Conservation (phyloP, 345 rosid species). For the Sisymbrium irio region DNA sequence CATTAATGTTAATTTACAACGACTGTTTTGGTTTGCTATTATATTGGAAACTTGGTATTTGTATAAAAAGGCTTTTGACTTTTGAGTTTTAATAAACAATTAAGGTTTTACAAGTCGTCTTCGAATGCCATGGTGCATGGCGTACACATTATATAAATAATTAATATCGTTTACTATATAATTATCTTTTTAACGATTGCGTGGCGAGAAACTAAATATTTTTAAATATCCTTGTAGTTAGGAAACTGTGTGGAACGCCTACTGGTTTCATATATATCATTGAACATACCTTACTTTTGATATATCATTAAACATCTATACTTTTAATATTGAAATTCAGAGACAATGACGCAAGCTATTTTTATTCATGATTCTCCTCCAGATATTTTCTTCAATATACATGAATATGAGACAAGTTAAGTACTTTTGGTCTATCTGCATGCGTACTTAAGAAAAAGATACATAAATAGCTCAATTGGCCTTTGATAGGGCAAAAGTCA, state of each 20-base stretch:
- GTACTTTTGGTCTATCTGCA: neutral
- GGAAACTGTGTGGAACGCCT: neutral
- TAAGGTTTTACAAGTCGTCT: neutral
- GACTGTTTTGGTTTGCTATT: neutral
- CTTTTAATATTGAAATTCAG: too few species aligned
- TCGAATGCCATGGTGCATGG: slow-evolving; percentile 1
- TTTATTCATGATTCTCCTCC: neutral
- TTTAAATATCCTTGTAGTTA: neutral
- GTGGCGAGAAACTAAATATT: neutral
- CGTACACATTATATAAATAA: neutral
- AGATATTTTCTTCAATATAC: neutral
- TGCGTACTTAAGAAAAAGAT: neutral
- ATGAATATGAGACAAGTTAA: neutral
- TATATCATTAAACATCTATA: neutral
- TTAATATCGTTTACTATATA: neutral
- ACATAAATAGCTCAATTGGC: neutral
- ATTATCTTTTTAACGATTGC: neutral
- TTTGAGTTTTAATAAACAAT: slow-evolving; percentile 6
- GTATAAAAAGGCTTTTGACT: slow-evolving; percentile 3
- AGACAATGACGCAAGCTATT: neutral
- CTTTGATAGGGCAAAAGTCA: neutral
- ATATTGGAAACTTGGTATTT: neutral
- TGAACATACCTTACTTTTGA: neutral
- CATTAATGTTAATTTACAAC: neutral
- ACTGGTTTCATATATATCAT: neutral